Percentiles rank a stretch among this genome's conserved stretches.
These are phyloP conservation scores for Dendryphion nanum DNA, from an alignment of 2,329 filamentous ascomycete genomes.

Conservation along the genomic window DNA sequence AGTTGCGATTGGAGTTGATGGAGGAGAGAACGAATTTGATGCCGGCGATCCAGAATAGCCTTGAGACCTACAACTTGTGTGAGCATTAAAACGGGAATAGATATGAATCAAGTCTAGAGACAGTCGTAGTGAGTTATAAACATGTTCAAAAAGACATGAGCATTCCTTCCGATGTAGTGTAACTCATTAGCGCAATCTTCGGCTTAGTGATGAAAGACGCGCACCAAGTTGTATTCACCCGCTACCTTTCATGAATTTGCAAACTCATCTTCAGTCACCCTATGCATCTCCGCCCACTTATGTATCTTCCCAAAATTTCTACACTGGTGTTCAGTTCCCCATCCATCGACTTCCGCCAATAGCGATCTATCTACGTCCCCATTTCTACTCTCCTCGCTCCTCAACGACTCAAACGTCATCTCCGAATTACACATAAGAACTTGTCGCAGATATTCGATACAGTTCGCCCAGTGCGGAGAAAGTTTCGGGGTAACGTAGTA, in stretches of 20 bases:
- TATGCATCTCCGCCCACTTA: conserved; percentile 1
- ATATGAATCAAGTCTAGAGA: background rate
- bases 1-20: conserved; percentile 11
- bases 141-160: no score
- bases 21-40: conserved; percentile 4
- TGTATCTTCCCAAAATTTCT: conserved; percentile 5
- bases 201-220: no score
- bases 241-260: background rate
- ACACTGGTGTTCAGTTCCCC: conserved; percentile 12
- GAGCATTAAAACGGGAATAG: background rate
- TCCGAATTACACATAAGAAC: conserved; percentile 9
- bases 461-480: conserved; percentile 8
- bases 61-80: background rate
- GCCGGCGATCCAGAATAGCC: background rate
- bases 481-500: background rate
- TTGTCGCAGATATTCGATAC: conserved; percentile 15
- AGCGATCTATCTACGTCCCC: background rate
- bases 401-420: conserved; percentile 9
- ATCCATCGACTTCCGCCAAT: conserved; percentile 8
- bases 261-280: background rate
- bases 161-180: no score
- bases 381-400: background rate
- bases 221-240: no score
- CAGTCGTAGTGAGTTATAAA: background rate
- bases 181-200: no score